A percentile compares a stretch with the other conserved stretches of the same genome.
Evolutionary conservation across 2,329 filamentous ascomycete species (phyloP).

Genomic region (Neurospora sp.): DNA sequence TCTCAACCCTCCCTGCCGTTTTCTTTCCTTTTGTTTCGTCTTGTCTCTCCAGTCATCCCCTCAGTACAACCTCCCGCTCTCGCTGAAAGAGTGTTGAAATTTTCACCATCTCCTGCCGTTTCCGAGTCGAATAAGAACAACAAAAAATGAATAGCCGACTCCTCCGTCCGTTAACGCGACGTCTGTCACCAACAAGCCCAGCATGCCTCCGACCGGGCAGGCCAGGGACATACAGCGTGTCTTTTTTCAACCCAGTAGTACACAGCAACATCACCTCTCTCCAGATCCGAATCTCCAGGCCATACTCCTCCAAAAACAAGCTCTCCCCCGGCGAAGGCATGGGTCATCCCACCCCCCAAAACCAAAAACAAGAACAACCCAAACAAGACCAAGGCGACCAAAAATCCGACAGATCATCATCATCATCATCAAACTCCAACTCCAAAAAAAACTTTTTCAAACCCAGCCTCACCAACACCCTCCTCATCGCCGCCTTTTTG

Average conservation of each 20-base stretch:
- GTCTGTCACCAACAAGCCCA: neutral
- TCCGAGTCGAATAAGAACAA: neutral
- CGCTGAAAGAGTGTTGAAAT: neutral
- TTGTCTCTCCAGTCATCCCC: neutral
- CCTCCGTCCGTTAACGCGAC: neutral
- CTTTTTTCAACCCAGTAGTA: neutral
- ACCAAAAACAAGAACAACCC: neutral
- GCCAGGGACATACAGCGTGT: neutral
- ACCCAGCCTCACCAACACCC: neutral
- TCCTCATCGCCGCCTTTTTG: neutral
- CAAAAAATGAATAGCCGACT: neutral
- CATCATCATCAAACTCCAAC: neutral
- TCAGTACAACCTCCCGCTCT: neutral
- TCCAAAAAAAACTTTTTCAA: neutral
- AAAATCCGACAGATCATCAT: neutral
- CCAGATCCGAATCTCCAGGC: neutral
- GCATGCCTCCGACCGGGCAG: neutral
- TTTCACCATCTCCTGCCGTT: neutral
- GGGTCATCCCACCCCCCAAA: neutral
- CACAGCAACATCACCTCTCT: neutral
- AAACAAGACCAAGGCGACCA: neutral
- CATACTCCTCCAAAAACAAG: neutral
- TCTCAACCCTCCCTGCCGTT: neutral
- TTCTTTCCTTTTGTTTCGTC: neutral
- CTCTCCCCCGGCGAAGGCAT: neutral